Percentiles rank a stretch among this genome's conserved stretches.
Conservation (phyloP, 441 rosid species). For the Metrosideros polymorpha region DNA sequence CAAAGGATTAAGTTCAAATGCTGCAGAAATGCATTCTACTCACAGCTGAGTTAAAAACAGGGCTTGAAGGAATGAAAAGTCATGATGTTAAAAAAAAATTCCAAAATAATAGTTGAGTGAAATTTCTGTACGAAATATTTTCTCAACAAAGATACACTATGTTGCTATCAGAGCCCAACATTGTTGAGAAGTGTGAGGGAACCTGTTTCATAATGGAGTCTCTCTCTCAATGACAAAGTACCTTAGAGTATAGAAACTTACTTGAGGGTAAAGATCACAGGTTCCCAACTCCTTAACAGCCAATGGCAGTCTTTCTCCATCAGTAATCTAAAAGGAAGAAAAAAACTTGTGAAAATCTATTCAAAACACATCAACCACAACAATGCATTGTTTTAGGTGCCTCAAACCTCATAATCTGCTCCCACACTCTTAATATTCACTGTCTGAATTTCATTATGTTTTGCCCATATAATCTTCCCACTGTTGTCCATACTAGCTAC, state of each 20-base stretch:
- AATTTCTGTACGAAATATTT: neutral
- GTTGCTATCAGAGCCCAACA: neutral
- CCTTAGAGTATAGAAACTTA: conserved; percentile 27
- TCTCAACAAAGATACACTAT: neutral
- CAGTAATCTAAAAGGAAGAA: conserved; percentile 55
- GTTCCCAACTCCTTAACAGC: conserved; percentile 98
- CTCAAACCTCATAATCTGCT: conserved; percentile 81
- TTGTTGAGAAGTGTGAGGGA: neutral
- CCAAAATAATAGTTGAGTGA: neutral
- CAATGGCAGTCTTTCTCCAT: conserved; percentile 95
- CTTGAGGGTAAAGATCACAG: conserved; percentile 99
- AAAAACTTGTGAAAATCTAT: conserved; percentile 4
- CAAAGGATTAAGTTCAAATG: neutral
- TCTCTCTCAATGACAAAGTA: neutral
- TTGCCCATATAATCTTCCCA: conserved; percentile 99
- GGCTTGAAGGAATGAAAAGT: neutral
- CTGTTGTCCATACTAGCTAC: conserved; percentile 99
- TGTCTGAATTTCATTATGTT: conserved; percentile 97
- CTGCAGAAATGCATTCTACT: neutral
- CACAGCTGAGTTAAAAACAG: neutral
- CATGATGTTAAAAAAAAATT: neutral
- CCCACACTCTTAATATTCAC: conserved; percentile 95
- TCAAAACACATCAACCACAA: neutral
- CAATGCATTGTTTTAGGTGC: neutral
- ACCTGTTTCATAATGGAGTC: neutral